Evolutionary conservation across 2,329 filamentous ascomycete genomes (phyloP).

Genomic region (Colletotrichum echinochloae): DNA sequence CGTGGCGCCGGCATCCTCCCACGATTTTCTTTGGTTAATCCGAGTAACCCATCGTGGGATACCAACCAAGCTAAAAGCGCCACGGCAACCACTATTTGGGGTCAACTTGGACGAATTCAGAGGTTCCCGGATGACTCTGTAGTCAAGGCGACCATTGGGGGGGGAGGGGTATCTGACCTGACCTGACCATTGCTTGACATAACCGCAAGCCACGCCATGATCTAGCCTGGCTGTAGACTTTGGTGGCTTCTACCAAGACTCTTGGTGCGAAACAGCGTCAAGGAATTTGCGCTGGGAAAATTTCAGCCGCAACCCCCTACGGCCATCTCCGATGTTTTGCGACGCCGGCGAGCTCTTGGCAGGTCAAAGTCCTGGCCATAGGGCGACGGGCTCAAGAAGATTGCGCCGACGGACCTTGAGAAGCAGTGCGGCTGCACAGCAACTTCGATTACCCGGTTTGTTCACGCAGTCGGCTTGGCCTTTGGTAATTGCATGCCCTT

Average conservation of each 20-base stretch:
- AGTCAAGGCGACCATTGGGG: too few relatives aligned
- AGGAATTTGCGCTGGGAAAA: constrained; percentile 11
- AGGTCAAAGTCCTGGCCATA: neutral
- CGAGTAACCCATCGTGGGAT: neutral
- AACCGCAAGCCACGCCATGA: neutral
- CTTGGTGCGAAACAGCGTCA: neutral
- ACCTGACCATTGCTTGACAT: too few relatives aligned
- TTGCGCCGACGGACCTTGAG: too few relatives aligned
- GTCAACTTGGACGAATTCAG: neutral
- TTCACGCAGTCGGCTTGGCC: neutral
- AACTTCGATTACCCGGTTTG: neutral
- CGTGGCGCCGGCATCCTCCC: neutral
- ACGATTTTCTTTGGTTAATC: too few relatives aligned
- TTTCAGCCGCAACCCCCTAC: constrained; percentile 23
- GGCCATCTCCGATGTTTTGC: constrained; percentile 17
- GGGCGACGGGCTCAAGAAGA: neutral
- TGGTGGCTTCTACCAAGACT: constrained; percentile 10
- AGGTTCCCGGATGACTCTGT: too few relatives aligned
- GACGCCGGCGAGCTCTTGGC: constrained; percentile 14
- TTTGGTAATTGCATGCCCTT: too few relatives aligned
- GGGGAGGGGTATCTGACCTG: too few relatives aligned
- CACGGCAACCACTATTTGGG: neutral
- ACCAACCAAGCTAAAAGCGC: neutral
- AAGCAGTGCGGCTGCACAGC: neutral
- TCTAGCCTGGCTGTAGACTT: neutral